Evolutionary conservation across 2,329 filamentous ascomycete species (phyloP).

Genomic region (Penicillium expansum): DNA sequence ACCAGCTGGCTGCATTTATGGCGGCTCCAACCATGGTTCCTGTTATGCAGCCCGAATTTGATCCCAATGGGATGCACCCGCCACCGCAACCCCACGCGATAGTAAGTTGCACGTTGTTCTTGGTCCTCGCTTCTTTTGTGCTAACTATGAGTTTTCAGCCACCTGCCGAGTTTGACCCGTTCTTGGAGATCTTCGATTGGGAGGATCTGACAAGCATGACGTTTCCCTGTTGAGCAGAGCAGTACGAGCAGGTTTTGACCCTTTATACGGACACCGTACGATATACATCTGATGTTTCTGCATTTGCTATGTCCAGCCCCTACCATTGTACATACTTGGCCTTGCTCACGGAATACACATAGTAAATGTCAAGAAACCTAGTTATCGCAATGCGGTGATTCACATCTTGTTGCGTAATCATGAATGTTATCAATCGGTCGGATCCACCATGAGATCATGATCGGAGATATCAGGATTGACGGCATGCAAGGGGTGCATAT

Average conservation of each 20-base stretch:
- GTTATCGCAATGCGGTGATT: background rate
- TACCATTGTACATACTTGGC: background rate
- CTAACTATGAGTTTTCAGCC: slow-evolving; percentile 19
- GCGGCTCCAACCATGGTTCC: slow-evolving; percentile 21
- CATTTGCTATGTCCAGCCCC: background rate
- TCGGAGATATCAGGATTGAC: slow-evolving; percentile 8
- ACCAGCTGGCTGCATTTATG: slow-evolving; percentile 27
- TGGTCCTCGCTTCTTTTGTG: background rate
- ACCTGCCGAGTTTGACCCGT: slow-evolving; percentile 33
- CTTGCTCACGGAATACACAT: background rate
- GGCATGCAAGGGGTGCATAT: slow-evolving; percentile 12
- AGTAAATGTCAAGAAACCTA: background rate
- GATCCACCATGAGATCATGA: slow-evolving; percentile 19
- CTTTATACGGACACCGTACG: background rate
- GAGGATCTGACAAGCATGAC: slow-evolving; percentile 33
- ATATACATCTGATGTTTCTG: background rate
- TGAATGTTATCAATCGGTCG: background rate
- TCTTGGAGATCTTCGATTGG: slow-evolving; percentile 37
- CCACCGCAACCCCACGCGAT: slow-evolving; percentile 22
- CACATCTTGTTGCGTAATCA: background rate
- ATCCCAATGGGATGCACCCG: slow-evolving; percentile 19
- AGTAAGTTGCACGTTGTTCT: slow-evolving; percentile 18
- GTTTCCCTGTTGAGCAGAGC: slow-evolving; percentile 16
- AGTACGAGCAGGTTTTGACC: background rate
- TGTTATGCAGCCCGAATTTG: slow-evolving; percentile 24